Percentiles rank a stretch among this genome's conserved stretches.
Evolutionary conservation across 1,139 yeast species (phyloP).

Genomic region (Geotrichum cucujoidarum): DNA sequence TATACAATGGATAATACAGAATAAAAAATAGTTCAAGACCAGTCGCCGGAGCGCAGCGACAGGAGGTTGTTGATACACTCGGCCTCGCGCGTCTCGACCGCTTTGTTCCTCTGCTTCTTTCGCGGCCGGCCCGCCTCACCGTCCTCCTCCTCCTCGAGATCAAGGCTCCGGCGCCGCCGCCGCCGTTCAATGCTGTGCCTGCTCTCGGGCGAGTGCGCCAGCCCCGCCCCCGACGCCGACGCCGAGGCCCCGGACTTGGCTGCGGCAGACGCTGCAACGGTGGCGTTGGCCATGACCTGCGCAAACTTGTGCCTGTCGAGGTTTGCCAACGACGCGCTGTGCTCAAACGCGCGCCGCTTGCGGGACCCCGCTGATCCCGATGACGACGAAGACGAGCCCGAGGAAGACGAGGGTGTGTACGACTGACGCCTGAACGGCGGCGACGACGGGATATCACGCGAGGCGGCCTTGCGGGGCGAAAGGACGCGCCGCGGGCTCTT

Average conservation of each 20-base stretch:
- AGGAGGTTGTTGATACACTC: slow-evolving; percentile 19
- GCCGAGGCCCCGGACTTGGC: neutral
- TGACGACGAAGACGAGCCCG: slow-evolving; percentile 3
- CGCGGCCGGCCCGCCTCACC: neutral
- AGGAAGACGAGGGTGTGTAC: neutral
- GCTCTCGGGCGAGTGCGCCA: too few species aligned
- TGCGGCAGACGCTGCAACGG: neutral
- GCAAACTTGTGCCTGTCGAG: neutral
- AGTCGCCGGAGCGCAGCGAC: slow-evolving; percentile 18
- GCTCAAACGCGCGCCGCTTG: neutral
- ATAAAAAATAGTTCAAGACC: slow-evolving; percentile 7
- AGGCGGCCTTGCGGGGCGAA: too few species aligned
- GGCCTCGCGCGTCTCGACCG: slow-evolving; percentile 16
- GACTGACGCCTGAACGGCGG: neutral
- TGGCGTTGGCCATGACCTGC: neutral
- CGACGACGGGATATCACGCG: neutral
- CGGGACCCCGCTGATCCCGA: slow-evolving; percentile 9
- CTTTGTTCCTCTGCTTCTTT: neutral
- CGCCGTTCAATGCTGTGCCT: neutral
- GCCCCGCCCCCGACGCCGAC: neutral
- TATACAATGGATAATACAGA: neutral
- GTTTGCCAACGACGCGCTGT: neutral
- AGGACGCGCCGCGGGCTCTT: neutral
- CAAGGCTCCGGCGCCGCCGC: neutral
- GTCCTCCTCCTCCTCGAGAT: neutral